Conservation (phyloP, 768 basidiomycete genomes). For the Pulveroboletus sp. region DNA sequence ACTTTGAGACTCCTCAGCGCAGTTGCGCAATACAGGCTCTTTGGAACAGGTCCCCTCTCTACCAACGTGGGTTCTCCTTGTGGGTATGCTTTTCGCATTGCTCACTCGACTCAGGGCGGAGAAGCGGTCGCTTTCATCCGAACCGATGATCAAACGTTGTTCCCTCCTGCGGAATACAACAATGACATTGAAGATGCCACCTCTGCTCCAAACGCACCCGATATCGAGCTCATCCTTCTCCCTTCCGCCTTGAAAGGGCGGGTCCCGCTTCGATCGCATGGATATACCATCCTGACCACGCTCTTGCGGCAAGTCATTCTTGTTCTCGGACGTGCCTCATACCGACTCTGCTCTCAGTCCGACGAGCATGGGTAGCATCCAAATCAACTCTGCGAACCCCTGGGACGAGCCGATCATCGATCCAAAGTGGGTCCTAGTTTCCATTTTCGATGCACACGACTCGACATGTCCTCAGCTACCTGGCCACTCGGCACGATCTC, state of each 20-base stretch:
- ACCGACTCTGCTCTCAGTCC: constrained; percentile 31
- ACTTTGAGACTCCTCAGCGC: constrained; percentile 31
- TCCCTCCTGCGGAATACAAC: constrained; percentile 29
- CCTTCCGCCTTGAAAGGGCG: constrained; percentile 1
- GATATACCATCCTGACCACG: constrained; percentile 13
- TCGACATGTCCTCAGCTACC: constrained; percentile 34
- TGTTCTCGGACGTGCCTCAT: background rate
- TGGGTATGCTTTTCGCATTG: background rate
- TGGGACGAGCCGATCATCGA: constrained; percentile 43
- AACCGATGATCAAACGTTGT: constrained; percentile 29
- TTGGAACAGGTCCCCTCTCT: constrained; percentile 48
- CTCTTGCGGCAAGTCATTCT: constrained; percentile 24
- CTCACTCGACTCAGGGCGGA: constrained; percentile 19
- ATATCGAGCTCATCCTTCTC: constrained; percentile 26
- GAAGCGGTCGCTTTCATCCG: constrained; percentile 33
- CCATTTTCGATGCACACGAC: background rate
- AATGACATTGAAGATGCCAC: constrained; percentile 27
- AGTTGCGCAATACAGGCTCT: constrained; percentile 41
- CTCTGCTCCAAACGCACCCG: constrained; percentile 30
- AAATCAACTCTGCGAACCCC: constrained; percentile 40
- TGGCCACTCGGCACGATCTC: constrained; percentile 40
- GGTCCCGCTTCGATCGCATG: constrained; percentile 6
- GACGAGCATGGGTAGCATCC: constrained; percentile 40
- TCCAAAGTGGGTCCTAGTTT: constrained; percentile 34
- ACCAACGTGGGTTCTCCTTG: constrained; percentile 43